These are phyloP conservation scores for Biscogniauxia sp. DNA, from an alignment of 2,329 filamentous ascomycete species.

Conservation along the genomic window DNA sequence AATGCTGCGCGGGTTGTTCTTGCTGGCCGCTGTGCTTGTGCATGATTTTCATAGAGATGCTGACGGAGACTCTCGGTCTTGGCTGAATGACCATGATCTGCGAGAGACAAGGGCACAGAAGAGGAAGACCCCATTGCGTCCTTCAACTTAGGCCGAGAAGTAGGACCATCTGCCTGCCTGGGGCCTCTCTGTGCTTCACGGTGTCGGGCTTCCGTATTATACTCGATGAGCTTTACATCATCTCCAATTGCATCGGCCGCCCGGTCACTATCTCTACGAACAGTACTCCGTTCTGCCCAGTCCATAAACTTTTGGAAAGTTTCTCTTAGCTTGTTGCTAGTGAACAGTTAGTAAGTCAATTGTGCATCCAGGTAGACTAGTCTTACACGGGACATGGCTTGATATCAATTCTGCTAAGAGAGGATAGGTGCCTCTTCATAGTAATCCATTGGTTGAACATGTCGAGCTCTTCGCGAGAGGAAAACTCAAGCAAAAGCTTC, in stretches of 20 bases:
- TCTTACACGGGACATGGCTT: conserved; percentile 11
- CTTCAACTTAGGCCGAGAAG: conserved; percentile 17
- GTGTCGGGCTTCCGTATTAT: conserved; percentile 16
- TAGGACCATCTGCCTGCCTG: not conserved
- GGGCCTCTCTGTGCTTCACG: not conserved
- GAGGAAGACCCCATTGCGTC: conserved; percentile 18
- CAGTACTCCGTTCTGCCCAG: conserved; percentile 6
- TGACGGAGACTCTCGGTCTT: conserved; percentile 4
- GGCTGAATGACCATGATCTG: conserved; percentile 1
- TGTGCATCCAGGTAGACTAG: not conserved
- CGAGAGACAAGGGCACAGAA: not conserved
- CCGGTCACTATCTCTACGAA: conserved; percentile 5
- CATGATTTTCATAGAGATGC: not conserved
- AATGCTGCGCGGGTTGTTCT: conserved; percentile 23
- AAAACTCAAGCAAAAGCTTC: conserved; percentile 28
- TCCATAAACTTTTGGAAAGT: conserved; percentile 11
- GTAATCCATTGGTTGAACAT: conserved; percentile 24
- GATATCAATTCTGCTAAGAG: not conserved
- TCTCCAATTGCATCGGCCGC: conserved; percentile 10
- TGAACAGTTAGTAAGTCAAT: conserved; percentile 2
- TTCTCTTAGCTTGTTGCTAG: conserved; percentile 18
- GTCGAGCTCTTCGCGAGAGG: conserved; percentile 9
- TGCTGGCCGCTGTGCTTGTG: conserved; percentile 2
- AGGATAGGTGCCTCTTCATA: conserved; percentile 3
- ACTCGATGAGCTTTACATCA: conserved; percentile 25